phyloP scores from a whole-genome alignment of 352 stramenopile genomes.

The Phytophthora constricta region DNA sequence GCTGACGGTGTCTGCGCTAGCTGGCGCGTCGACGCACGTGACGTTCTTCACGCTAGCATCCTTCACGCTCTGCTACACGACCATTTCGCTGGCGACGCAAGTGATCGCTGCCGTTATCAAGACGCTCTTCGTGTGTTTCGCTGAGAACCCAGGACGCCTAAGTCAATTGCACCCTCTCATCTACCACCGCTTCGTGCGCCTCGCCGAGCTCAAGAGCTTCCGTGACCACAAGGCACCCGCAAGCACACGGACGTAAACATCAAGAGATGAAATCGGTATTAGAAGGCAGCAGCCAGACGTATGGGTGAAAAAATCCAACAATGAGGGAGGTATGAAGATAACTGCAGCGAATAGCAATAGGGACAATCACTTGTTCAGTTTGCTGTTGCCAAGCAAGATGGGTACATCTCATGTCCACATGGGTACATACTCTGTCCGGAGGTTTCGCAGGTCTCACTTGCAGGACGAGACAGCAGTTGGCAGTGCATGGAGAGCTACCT shows the following conservation, averaged over 20 bases:
- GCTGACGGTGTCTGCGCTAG: slow-evolving; percentile 63
- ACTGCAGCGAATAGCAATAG: not conserved
- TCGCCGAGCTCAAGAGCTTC: slow-evolving; percentile 88
- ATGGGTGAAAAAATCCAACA: too few relatives aligned
- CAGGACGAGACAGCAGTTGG: slow-evolving; percentile 22
- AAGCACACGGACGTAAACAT: slow-evolving; percentile 14
- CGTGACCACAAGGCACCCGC: slow-evolving; percentile 67
- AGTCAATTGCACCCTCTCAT: slow-evolving; percentile 87
- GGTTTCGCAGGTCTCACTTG: not conserved
- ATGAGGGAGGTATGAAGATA: not conserved
- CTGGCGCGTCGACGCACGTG: slow-evolving; percentile 55
- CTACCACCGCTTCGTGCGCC: slow-evolving; percentile 86
- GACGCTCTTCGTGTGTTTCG: slow-evolving; percentile 89
- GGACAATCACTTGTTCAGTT: not conserved
- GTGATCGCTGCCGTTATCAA: slow-evolving; percentile 82
- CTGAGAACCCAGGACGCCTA: slow-evolving; percentile 76
- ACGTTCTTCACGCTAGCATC: slow-evolving; percentile 77
- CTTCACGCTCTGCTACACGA: slow-evolving; percentile 85
- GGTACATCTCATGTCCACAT: not conserved
- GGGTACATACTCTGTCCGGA: not conserved
- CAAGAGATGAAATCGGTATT: not conserved
- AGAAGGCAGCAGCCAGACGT: too few relatives aligned
- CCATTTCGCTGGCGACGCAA: slow-evolving; percentile 77
- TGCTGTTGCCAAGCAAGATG: not conserved
- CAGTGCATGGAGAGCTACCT: slow-evolving; percentile 43